Evolutionary conservation across 257 asterid species (phyloP).

Genomic region (Paraleonurus japonicus): DNA sequence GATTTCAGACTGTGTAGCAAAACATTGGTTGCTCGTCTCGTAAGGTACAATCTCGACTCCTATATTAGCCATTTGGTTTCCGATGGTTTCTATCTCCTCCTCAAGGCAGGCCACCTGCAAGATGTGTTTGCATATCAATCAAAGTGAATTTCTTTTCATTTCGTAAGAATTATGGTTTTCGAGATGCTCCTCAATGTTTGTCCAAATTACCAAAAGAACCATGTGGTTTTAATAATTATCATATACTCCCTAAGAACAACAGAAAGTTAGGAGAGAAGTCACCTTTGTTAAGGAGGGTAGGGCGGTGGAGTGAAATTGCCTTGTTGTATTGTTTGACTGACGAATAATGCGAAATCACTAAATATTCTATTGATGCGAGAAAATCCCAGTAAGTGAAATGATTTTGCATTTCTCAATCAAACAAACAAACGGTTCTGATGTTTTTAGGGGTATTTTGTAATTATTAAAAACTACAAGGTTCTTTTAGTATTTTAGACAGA

Average conservation of each 20-base stretch:
- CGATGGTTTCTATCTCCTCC: slow-evolving; percentile 59
- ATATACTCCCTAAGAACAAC: not conserved
- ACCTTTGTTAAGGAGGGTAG: too few species aligned
- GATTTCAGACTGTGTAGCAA: slow-evolving; percentile 18
- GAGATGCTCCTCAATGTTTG: not conserved
- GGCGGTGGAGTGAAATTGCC: too few species aligned
- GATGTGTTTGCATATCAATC: not conserved
- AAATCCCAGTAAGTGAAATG: not conserved
- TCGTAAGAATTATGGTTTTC: not conserved
- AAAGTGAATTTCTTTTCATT: not conserved
- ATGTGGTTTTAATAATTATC: not conserved
- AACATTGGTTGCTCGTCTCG: not conserved
- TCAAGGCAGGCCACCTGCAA: slow-evolving; percentile 62
- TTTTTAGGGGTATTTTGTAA: not conserved
- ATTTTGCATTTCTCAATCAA: not conserved
- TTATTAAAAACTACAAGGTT: not conserved
- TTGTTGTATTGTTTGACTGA: not conserved
- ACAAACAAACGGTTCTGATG: not conserved
- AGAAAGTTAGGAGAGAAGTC: too few species aligned
- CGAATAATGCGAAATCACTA: not conserved
- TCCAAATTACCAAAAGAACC: not conserved
- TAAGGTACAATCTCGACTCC: slow-evolving; percentile 20
- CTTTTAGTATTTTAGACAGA: not conserved
- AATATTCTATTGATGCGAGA: not conserved
- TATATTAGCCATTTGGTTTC: slow-evolving; percentile 43